A percentile compares a stretch with the other conserved stretches of the same genome.
phyloP scores from a whole-genome alignment of 768 basidiomycete species.

The Mycena rebaudengoi region DNA sequence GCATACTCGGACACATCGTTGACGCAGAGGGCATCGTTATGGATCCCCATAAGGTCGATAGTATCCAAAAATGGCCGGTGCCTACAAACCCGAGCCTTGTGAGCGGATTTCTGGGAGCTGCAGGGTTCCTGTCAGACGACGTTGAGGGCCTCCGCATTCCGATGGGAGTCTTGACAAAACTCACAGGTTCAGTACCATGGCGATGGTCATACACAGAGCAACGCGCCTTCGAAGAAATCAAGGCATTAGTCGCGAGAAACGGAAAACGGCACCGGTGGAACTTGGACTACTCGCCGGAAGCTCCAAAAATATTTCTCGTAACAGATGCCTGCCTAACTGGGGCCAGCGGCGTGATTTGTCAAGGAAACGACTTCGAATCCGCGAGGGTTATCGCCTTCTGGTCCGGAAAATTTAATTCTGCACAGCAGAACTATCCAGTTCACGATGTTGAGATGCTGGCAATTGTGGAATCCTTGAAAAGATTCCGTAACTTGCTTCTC shows the following conservation, averaged over 20 bases:
- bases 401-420: constrained; percentile 43
- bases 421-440: constrained; percentile 49
- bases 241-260: constrained; percentile 14
- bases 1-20: constrained; percentile 44
- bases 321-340: constrained; percentile 44
- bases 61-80: constrained; percentile 41
- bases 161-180: constrained; percentile 41
- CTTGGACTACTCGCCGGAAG: constrained; percentile 25
- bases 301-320: constrained; percentile 35
- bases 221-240: constrained; percentile 48
- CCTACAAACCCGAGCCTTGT: constrained; percentile 45
- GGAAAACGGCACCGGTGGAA: constrained; percentile 33
- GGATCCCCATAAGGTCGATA: constrained; percentile 54
- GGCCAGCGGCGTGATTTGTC: constrained; percentile 35
- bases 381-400: constrained; percentile 42
- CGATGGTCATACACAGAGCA: constrained; percentile 40
- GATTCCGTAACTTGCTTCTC: constrained; percentile 37
- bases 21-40: constrained; percentile 49
- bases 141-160: constrained; percentile 43
- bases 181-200: constrained; percentile 36
- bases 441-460: constrained; percentile 50
- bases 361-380: constrained; percentile 34
- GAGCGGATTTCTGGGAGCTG: constrained; percentile 41
- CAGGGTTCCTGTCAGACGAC: constrained; percentile 44
- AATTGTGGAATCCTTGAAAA: constrained; percentile 43